These are phyloP conservation scores for Gyrodon lividus DNA, from an alignment of 768 basidiomycete genomes.

Conservation along the genomic window DNA sequence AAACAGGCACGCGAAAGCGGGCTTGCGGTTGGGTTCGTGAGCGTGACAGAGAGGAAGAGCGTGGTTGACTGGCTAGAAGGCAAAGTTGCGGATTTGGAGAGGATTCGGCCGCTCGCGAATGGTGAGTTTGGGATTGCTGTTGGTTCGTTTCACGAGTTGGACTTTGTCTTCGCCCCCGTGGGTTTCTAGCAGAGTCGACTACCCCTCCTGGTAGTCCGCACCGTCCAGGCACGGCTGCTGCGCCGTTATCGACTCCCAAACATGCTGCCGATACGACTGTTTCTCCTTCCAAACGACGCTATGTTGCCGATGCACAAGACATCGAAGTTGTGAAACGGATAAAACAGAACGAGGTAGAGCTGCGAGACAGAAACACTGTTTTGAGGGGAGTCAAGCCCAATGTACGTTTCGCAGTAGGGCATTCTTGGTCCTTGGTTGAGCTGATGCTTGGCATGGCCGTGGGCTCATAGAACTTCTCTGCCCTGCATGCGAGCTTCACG, in stretches of 20 bases:
- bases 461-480: conserved; percentile 73
- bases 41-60: conserved; percentile 82
- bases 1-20: conserved; percentile 77
- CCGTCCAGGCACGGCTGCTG: conserved; percentile 16
- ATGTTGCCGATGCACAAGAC: conserved; percentile 76
- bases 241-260: conserved; percentile 24
- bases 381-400: conserved; percentile 81
- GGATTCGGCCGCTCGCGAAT: conserved; percentile 22
- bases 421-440: not conserved
- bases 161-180: not conserved
- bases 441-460: not conserved
- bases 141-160: not conserved
- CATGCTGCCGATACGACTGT: conserved; percentile 31
- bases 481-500: conserved; percentile 59
- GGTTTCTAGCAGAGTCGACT: conserved; percentile 41
- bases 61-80: conserved; percentile 87
- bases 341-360: conserved; percentile 66
- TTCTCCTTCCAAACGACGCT: conserved; percentile 68
- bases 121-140: conserved; percentile 12
- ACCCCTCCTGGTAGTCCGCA: conserved; percentile 62
- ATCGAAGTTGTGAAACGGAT: conserved; percentile 87
- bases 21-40: conserved; percentile 72
- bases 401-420: conserved; percentile 43
- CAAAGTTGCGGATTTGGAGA: conserved; percentile 29
- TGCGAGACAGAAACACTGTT: conserved; percentile 79